Evolutionary conservation across 164 flowering plant genomes (phyloP).

Genomic region (Pachysandra terminalis): DNA sequence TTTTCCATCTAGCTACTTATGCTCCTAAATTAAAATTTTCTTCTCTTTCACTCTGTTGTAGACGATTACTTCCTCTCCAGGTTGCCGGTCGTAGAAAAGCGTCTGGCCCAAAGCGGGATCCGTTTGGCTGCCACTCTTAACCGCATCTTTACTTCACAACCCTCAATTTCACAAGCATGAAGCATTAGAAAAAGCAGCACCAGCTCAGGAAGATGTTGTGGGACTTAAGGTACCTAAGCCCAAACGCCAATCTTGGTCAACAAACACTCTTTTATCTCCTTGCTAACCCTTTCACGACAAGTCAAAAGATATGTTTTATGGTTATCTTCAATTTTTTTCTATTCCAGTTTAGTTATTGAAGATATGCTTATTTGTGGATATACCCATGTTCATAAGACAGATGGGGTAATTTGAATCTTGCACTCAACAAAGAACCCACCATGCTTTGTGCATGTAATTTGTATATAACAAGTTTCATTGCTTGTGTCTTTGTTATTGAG

Average conservation of each 20-base stretch:
- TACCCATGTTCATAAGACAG: conserved; percentile 20
- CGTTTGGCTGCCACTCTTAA: conserved; percentile 83
- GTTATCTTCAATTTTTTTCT: background rate
- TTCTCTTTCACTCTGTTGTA: conserved; percentile 18
- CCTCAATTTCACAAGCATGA: conserved; percentile 40
- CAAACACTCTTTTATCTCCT: background rate
- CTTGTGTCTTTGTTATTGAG: background rate
- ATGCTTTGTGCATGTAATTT: background rate
- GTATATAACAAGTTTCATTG: conserved; percentile 2
- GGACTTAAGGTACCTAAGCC: background rate
- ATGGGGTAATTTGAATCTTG: conserved; percentile 34
- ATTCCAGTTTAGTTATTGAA: background rate
- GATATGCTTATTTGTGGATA: conserved; percentile 15
- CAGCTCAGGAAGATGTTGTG: background rate
- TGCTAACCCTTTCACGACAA: conserved; percentile 17
- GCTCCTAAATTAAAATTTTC: background rate
- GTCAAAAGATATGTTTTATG: background rate
- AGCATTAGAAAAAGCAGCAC: conserved; percentile 12
- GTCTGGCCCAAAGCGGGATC: conserved; percentile 88
- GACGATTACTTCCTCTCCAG: conserved; percentile 90
- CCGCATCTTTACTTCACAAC: conserved; percentile 48
- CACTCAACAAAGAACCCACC: conserved; percentile 35
- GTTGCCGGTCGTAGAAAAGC: conserved; percentile 75
- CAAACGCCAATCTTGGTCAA: background rate
- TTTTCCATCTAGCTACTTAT: background rate